These are phyloP conservation scores for Kodamaea fukazawae DNA, from an alignment of 805 yeast species.

Conservation along the genomic window DNA sequence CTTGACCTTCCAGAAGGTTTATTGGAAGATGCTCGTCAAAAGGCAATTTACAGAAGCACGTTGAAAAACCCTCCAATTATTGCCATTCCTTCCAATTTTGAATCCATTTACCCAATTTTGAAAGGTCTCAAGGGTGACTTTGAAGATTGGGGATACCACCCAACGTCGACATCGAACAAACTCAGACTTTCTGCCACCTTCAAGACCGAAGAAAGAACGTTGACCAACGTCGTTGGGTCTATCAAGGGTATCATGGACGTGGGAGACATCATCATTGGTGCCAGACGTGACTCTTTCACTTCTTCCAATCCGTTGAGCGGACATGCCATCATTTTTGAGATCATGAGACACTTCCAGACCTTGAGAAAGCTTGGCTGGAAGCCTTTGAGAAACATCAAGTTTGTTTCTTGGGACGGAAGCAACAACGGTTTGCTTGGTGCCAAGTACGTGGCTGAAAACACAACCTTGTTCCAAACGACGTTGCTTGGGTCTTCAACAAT, in stretches of 20 bases:
- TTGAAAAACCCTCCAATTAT: constrained; percentile 17
- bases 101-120: constrained; percentile 25
- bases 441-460: constrained; percentile 20
- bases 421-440: constrained; percentile 35
- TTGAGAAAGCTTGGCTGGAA: constrained; percentile 39
- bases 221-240: constrained; percentile 32
- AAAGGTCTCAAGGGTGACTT: constrained; percentile 17
- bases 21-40: constrained; percentile 7
- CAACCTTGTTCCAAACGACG: constrained; percentile 12
- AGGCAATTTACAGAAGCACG: constrained; percentile 5
- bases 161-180: constrained; percentile 24
- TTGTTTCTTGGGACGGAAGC: constrained; percentile 43
- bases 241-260: constrained; percentile 38
- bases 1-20: constrained; percentile 9
- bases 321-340: constrained; percentile 39
- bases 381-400: constrained; percentile 38
- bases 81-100: constrained; percentile 27
- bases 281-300: constrained; percentile 38
- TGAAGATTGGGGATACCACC: constrained; percentile 24
- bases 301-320: constrained; percentile 36
- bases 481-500: constrained; percentile 20
- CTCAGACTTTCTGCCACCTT: constrained; percentile 12
- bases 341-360: constrained; percentile 33
- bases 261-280: constrained; percentile 40
- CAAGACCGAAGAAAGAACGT: constrained; percentile 10